Conservation (phyloP, 495 filamentous ascomycete genomes). For the Aspergillus taichungensis region DNA sequence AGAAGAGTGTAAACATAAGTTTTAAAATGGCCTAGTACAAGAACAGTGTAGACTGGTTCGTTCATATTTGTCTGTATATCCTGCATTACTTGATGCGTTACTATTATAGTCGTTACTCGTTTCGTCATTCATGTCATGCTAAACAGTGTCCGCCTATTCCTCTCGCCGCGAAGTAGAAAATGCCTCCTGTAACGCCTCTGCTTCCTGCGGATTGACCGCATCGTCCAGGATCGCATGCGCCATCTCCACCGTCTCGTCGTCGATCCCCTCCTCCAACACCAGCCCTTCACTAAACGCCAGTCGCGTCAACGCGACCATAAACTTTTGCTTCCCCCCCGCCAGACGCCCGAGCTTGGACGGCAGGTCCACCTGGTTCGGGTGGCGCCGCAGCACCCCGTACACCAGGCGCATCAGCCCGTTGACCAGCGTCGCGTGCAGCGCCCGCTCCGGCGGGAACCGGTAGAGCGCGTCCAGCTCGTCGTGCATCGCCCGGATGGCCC, state of each 20-base stretch:
- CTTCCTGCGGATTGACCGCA: conserved; percentile 61
- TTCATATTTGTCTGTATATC: neutral
- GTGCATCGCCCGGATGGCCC: conserved; percentile 54
- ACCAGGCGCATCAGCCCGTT: conserved; percentile 56
- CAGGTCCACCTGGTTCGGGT: conserved; percentile 42
- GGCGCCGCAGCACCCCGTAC: conserved; percentile 45
- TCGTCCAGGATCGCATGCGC: conserved; percentile 58
- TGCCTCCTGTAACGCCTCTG: conserved; percentile 50
- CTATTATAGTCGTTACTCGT: too few relatives aligned
- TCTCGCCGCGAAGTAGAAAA: conserved; percentile 40
- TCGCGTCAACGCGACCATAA: conserved; percentile 54
- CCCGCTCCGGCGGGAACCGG: conserved; percentile 34
- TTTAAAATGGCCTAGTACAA: too few relatives aligned
- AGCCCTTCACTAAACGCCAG: conserved; percentile 58
- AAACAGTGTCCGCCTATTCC: conserved; percentile 10
- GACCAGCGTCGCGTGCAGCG: conserved; percentile 38
- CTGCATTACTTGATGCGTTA: too few relatives aligned
- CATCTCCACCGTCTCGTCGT: conserved; percentile 56
- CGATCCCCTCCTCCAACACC: conserved; percentile 55
- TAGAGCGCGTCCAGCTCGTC: conserved; percentile 57
- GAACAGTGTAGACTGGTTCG: too few relatives aligned
- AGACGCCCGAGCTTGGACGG: conserved; percentile 47
- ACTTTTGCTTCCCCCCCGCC: conserved; percentile 54
- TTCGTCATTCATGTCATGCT: too few relatives aligned
- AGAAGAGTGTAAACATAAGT: too few relatives aligned